Evolutionary conservation across 208 protist species (phyloP), one percentile per base, ranked within the genome.

Genomic region (Trypanosoma lewisi): DNA sequence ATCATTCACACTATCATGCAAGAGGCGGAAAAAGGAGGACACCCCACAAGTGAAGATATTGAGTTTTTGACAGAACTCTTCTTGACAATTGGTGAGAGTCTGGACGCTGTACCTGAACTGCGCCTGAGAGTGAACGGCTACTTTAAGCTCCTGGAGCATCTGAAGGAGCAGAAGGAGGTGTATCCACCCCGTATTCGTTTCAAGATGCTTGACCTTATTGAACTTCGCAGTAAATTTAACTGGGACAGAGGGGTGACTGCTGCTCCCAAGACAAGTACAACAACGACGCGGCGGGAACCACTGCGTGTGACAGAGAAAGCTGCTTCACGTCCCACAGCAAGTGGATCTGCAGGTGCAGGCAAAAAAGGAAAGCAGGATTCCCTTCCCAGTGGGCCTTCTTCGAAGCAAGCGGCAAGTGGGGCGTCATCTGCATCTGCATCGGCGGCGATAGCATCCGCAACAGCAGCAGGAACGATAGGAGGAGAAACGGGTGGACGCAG

Each of bases 171-270:
- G 17, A 65, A 85, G 64, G 68, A 74, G 63, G 70, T 78, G 17
- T 96, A 91, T 63, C 77, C 85, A 2, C 75, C 67, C 17, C 86
- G 89, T 59, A 96, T 96, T 36, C 74, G 77, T 52, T 96, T 96
- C 66, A 93, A 91, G 70, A 88, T 96, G 28, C 80, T 93, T 67
- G 82, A 96, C 72, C 63, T 96, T 25, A 70, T 93, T 27, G 89
- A 96, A 48, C 77, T 96, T n/a, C 86, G 86, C 55, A 62, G 59
- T 53, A 61, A 68, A 21, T 56, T 58, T 17, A 67, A 75, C 39
- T 75, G 69, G 69, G 63, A 69, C 27, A 68, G 53, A 50, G 66
- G 77, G 21, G 25, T 31, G 4, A 47, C 70, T 0, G 62, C 63
- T 0, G 67, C 37, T n/a, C 48, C 52, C 27, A 54, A 65, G 5